Evolutionary conservation across 1,139 yeast species (phyloP), one percentile per base, ranked within the genome.

Genomic region (Yamadazyma buinensis): DNA sequence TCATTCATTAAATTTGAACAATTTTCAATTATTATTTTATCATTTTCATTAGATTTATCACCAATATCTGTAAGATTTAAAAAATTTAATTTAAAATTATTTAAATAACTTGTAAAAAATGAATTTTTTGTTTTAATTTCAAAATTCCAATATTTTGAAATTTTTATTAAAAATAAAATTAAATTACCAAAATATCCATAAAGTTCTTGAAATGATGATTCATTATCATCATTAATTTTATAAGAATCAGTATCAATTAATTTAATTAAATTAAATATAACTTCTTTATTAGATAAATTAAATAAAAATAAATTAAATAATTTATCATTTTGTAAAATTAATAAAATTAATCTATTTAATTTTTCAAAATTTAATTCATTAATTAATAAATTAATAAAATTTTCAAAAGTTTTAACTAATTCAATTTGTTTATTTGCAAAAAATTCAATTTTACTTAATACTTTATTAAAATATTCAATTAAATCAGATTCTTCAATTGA

Each of bases 181-280:
- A 78, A 57, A 13, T 74, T 63, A 0, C 94, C 90, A 52, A 81
- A 77, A 35, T 81, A 79, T 1, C 84, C 66, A 49, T 79, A 84
- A n/a, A 67, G 55, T 23, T 84, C 92, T 51, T 82, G 92, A 46
- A 76, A 75, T 47, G 79, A 77, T 33, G 73, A 68, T 33, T 72
- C 78, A 30, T 73, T 80, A 30, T 42, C 50, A 15, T 68, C 72
- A 28, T 63, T 72, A 19, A 55, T 50, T 29, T 49, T 53, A 36
- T 66, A 67, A 6, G 51, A 40, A 23, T 64, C 64, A 22, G 41
- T 41, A 40, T 70, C 75, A 13, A 68, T 47, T 37, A 59, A 59
- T 21, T 55, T 58, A 4, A 65, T 54, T 26, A 69, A 41, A 36
- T 53, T 57, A n/a, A 61, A 39, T 3, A 43, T 37, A 23, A 47